phyloP scores from a whole-genome alignment of 2,329 filamentous ascomycete genomes.

The Calonectria montana region DNA sequence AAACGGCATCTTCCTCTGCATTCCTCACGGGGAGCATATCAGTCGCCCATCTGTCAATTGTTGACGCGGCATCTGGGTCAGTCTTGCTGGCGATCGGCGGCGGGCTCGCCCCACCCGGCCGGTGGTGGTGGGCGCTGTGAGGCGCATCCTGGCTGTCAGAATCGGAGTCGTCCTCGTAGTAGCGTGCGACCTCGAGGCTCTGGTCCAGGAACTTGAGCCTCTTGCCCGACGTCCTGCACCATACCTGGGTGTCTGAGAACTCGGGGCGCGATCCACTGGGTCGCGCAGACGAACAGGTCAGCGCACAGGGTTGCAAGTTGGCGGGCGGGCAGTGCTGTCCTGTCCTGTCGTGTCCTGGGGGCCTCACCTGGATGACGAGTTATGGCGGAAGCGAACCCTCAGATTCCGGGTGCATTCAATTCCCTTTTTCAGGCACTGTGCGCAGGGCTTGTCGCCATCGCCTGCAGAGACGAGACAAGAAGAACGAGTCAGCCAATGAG shows the following conservation, averaged over 20 bases:
- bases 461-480: slow-evolving; percentile 16
- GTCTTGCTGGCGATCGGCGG: background rate
- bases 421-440: slow-evolving; percentile 30
- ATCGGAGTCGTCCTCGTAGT: slow-evolving; percentile 22
- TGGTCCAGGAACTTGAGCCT: slow-evolving; percentile 34
- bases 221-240: slow-evolving; percentile 31
- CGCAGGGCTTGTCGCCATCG: slow-evolving; percentile 31
- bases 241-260: slow-evolving; percentile 29
- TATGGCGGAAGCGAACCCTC: slow-evolving; percentile 30
- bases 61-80: background rate
- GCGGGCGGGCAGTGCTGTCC: too few relatives aligned
- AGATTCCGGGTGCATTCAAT: slow-evolving; percentile 29
- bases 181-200: slow-evolving; percentile 26
- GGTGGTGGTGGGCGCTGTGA: background rate
- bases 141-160: slow-evolving; percentile 14
- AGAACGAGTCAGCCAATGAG: slow-evolving; percentile 9
- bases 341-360: too few relatives aligned
- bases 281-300: slow-evolving; percentile 3
- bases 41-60: background rate
- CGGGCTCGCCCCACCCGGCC: background rate
- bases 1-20: background rate
- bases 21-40: slow-evolving; percentile 7
- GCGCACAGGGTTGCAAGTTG: background rate
- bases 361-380: slow-evolving; percentile 26
- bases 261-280: slow-evolving; percentile 23